These are phyloP conservation scores for Aspergillus biplanus DNA, from an alignment of 495 filamentous ascomycete genomes.

Conservation along the genomic window DNA sequence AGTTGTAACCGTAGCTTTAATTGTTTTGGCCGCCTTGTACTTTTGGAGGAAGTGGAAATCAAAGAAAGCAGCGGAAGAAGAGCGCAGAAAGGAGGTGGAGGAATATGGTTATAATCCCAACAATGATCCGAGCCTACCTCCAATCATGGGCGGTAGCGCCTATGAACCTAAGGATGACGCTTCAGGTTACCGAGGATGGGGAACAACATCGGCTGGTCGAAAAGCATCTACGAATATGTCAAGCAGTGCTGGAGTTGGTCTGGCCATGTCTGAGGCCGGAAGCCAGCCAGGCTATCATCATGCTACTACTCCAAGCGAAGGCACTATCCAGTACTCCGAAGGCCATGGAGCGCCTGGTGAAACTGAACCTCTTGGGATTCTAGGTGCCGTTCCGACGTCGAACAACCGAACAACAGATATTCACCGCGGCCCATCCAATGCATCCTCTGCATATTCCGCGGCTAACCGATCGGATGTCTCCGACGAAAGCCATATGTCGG, in stretches of 20 bases:
- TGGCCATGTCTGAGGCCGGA: conserved; percentile 73
- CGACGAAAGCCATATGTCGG: conserved; percentile 66
- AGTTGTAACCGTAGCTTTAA: conserved; percentile 82
- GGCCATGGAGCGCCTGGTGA: conserved; percentile 68
- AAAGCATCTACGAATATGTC: conserved; percentile 89
- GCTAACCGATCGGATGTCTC: conserved; percentile 83
- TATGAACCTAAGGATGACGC: conserved; percentile 68
- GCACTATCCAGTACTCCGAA: conserved; percentile 67
- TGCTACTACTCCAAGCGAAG: conserved; percentile 68
- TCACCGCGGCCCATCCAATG: conserved; percentile 90
- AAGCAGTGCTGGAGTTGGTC: conserved; percentile 66
- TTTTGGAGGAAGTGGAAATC: conserved; percentile 87
- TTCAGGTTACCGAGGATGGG: conserved; percentile 92
- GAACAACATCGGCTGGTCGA: conserved; percentile 77
- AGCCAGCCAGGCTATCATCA: conserved; percentile 61
- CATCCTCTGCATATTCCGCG: conserved; percentile 92
- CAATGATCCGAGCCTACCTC: conserved; percentile 81
- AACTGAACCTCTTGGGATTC: conserved; percentile 72
- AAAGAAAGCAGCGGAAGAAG: conserved; percentile 81
- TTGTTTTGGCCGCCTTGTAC: conserved; percentile 75
- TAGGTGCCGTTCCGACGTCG: conserved; percentile 66
- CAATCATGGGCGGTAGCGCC: conserved; percentile 55
- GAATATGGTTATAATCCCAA: conserved; percentile 97
- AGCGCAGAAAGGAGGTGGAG: conserved; percentile 90
- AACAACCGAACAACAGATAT: conserved; percentile 69